Evolutionary conservation across 2,329 filamentous ascomycete species (phyloP), one percentile per base, ranked within the genome.

Genomic region (Aspergillus alliaceus): DNA sequence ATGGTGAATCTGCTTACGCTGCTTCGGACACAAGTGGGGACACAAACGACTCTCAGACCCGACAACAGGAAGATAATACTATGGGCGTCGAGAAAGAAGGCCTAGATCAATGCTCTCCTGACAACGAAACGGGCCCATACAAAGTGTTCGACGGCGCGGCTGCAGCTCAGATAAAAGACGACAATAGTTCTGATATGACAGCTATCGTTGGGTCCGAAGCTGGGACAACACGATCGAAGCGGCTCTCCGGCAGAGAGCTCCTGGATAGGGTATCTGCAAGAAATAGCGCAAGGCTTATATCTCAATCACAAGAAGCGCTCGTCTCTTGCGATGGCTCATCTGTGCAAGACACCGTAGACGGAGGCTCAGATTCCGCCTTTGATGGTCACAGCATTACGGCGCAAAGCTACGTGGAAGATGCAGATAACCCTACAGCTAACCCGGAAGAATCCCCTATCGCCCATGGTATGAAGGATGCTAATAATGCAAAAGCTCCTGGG

Each of bases 111-210:
- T 35, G 22, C 11, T 35, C 47, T 18, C 34, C 48, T 12, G 35
- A 37, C 4, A 25, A 42, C 15, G 24, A 44, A 25, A 37, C 50
- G 29, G 60, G 55, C 18, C 61, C 57, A 22, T 67, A 51, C 54
- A 68, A 61, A 54, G 57, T 56, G 22, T 67, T 68, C 18, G 58
- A 64, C 39, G 58, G 54, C 22, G 59, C 58, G 25, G 53, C 46
- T 24, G 65, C 60, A 24, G 52, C 59, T 4, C 50, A 71, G 72
- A 25, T 75, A 73, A 32, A 75, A 77, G 77, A 82, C 6, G 79
- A 80, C 15, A 80, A 82, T 20, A 81, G 84, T 57, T 91, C 88
- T 2, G 90, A 90, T 1, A 79, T 90, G 20, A 90, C 88, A 3
- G 89, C 89, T 29, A 68, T 77, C 66, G 64, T 79, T 61, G 70